phyloP scores from a whole-genome alignment of 2,329 filamentous ascomycete species.

The Fusarium chaquense region DNA sequence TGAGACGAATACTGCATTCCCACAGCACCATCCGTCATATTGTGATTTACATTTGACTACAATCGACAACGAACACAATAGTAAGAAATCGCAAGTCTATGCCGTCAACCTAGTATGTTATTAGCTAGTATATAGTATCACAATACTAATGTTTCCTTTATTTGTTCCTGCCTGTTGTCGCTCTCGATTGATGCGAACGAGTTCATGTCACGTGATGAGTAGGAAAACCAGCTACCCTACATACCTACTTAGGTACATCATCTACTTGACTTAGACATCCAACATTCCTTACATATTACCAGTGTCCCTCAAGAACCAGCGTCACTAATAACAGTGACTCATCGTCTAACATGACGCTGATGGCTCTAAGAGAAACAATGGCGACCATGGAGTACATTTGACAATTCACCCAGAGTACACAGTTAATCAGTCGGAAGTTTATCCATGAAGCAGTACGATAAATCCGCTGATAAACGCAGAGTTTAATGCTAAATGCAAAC shows the following conservation, averaged over 20 bases:
- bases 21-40: too few species aligned
- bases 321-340: not conserved
- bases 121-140: too few species aligned
- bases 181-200: not conserved
- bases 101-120: too few species aligned
- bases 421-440: not conserved
- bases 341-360: not conserved
- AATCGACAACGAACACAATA: not conserved
- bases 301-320: not conserved
- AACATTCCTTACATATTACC: not conserved
- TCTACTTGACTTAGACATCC: not conserved
- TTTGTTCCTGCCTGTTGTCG: not conserved
- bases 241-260: not conserved
- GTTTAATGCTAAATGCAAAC: not conserved
- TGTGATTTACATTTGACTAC: not conserved
- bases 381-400: not conserved
- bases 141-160: not conserved
- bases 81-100: too few species aligned
- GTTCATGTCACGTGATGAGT: not conserved
- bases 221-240: not conserved
- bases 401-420: too few species aligned
- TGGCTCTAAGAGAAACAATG: not conserved
- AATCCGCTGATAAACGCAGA: not conserved
- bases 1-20: too few species aligned
- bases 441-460: not conserved